These are phyloP conservation scores for Hypholoma sublateritium DNA, from an alignment of 768 basidiomycete species.

Conservation along the genomic window DNA sequence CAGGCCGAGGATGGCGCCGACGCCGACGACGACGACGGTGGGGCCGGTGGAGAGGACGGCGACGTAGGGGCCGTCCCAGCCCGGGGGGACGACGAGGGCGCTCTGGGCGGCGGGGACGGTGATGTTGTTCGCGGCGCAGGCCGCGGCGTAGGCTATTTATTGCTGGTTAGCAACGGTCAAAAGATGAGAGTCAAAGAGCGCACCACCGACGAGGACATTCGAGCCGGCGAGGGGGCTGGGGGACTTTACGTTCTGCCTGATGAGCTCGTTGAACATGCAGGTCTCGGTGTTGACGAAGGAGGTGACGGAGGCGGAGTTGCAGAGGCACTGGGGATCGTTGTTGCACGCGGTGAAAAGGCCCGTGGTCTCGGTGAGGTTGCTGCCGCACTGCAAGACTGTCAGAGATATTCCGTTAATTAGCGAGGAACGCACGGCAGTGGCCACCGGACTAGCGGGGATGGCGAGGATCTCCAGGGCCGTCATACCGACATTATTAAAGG, in stretches of 20 bases:
- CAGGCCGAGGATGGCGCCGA: constrained; percentile 46
- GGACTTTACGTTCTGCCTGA: constrained; percentile 45
- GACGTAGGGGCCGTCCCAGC: constrained; percentile 64
- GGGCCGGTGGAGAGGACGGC: constrained; percentile 42
- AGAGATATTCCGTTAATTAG: background rate
- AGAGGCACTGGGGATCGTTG: constrained; percentile 53
- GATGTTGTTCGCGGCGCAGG: constrained; percentile 41
- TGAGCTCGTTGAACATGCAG: constrained; percentile 62
- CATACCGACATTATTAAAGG: constrained; percentile 38
- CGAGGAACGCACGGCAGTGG: constrained; percentile 26
- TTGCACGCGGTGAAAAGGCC: constrained; percentile 39
- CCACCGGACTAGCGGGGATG: constrained; percentile 32
- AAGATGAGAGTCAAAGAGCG: constrained; percentile 15
- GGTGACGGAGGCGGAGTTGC: constrained; percentile 40
- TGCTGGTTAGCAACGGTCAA: constrained; percentile 5
- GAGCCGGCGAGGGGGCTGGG: constrained; percentile 60
- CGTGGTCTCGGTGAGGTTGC: constrained; percentile 28
- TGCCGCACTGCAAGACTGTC: constrained; percentile 31
- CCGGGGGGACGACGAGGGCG: constrained; percentile 42
- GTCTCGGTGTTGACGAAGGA: constrained; percentile 57
- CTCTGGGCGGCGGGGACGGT: constrained; percentile 38
- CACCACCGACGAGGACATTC: constrained; percentile 56
- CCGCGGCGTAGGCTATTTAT: constrained; percentile 50
- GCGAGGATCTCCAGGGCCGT: constrained; percentile 44
- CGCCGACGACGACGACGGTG: constrained; percentile 43